Evolutionary conservation across 371 early-diverging fungal species (phyloP).

Genomic region (Zychaea mexicana): DNA sequence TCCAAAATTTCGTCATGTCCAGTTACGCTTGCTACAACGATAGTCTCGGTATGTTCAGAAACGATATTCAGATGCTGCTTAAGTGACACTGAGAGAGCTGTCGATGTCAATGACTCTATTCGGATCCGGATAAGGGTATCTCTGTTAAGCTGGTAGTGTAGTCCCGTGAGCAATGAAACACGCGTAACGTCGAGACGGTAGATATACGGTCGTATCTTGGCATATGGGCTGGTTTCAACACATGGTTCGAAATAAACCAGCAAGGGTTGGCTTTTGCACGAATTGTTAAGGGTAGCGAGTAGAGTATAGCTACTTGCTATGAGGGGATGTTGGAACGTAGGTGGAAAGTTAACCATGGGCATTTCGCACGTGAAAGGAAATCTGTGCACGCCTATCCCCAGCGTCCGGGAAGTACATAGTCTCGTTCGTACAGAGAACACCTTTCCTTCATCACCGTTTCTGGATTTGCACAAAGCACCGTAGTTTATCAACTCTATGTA

Average conservation of each 20-base stretch:
- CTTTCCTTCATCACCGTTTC: conserved; percentile 16
- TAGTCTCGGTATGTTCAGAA: background rate
- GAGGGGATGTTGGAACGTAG: conserved; percentile 28
- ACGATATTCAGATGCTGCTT: too few relatives aligned
- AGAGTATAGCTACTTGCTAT: conserved; percentile 28
- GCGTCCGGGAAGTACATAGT: conserved; percentile 24
- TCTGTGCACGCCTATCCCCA: conserved; percentile 24
- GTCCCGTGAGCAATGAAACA: background rate
- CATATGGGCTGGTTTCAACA: background rate
- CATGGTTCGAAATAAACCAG: conserved; percentile 14
- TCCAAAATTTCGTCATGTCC: background rate
- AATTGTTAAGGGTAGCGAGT: conserved; percentile 22
- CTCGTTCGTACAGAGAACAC: conserved; percentile 30
- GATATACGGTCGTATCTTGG: background rate
- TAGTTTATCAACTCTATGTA: conserved; percentile 27
- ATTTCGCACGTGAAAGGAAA: conserved; percentile 36
- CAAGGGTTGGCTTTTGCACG: conserved; percentile 21
- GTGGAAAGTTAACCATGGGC: conserved; percentile 37
- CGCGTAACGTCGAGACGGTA: background rate
- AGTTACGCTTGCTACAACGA: background rate
- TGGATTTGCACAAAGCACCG: conserved; percentile 14
- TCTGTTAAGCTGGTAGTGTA: background rate
- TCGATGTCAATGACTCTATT: background rate
- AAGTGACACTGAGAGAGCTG: background rate
- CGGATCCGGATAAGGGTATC: background rate